phyloP scores from a whole-genome alignment of 805 yeast genomes.

The Wickerhamiella nectarea region DNA sequence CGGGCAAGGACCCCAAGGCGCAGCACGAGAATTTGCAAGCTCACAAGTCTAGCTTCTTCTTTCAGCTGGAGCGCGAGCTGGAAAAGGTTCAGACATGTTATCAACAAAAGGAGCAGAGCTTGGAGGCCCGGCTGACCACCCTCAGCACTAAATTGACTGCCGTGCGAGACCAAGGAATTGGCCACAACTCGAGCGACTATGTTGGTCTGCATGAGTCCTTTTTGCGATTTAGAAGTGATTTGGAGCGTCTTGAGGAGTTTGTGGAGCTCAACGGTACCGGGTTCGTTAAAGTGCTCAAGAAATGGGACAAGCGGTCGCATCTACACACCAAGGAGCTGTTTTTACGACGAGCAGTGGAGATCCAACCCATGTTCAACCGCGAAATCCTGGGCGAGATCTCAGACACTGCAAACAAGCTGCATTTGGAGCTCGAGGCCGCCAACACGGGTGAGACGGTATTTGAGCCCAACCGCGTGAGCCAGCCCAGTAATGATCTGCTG shows the following conservation, averaged over 20 bases:
- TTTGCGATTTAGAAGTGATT: conserved; percentile 76
- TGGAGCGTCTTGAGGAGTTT: conserved; percentile 80
- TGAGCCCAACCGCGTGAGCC: conserved; percentile 15
- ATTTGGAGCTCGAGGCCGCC: conserved; percentile 63
- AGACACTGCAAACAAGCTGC: conserved; percentile 39
- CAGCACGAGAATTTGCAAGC: conserved; percentile 53
- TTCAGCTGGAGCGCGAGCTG: conserved; percentile 82
- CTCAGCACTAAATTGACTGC: conserved; percentile 57
- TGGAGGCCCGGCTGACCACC: conserved; percentile 65
- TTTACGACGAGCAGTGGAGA: conserved; percentile 81
- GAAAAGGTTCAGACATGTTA: conserved; percentile 93
- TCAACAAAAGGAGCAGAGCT: conserved; percentile 78
- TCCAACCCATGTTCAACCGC: conserved; percentile 91
- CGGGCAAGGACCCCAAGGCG: conserved; percentile 28
- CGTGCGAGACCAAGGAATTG: conserved; percentile 31
- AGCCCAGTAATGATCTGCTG: conserved; percentile 44
- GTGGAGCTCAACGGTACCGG: conserved; percentile 93
- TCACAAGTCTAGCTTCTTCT: conserved; percentile 77
- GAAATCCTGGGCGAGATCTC: conserved; percentile 73
- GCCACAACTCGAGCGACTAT: conserved; percentile 57
- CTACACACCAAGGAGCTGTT: conserved; percentile 89
- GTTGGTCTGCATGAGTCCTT: conserved; percentile 77
- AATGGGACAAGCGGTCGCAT: conserved; percentile 96
- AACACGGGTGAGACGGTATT: conserved; percentile 37
- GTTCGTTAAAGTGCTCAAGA: conserved; percentile 85